Conservation (phyloP, 805 yeast genomes). For the Candida silvicultrix region DNA sequence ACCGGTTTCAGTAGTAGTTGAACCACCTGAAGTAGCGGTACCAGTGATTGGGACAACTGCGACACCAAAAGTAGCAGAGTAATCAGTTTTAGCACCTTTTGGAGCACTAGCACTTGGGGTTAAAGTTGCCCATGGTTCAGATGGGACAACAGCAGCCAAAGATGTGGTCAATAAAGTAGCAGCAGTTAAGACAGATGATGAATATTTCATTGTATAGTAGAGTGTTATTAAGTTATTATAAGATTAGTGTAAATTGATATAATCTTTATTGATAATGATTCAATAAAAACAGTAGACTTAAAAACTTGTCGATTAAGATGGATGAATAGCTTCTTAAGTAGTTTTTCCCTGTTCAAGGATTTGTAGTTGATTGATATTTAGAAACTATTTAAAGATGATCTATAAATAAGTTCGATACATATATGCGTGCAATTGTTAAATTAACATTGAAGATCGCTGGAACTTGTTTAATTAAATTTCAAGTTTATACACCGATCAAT, state of each 20-base stretch:
- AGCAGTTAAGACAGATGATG: not conserved
- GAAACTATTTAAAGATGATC: not conserved
- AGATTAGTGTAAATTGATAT: too few relatives aligned
- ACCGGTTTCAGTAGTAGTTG: slow-evolving; percentile 25
- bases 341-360: not conserved
- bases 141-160: slow-evolving; percentile 54
- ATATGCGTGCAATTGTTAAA: not conserved
- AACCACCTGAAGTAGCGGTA: slow-evolving; percentile 22
- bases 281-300: not conserved
- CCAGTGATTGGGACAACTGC: slow-evolving; percentile 31
- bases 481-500: too few relatives aligned
- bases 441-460: not conserved
- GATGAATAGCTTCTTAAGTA: not conserved
- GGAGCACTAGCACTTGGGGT: slow-evolving; percentile 47
- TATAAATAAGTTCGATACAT: not conserved
- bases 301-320: not conserved
- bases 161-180: slow-evolving; percentile 14
- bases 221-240: too few relatives aligned
- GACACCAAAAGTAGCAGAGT: slow-evolving; percentile 52
- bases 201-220: not conserved
- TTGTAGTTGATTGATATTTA: too few relatives aligned
- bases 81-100: slow-evolving; percentile 47
- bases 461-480: not conserved
- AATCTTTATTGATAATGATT: not conserved
- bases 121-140: slow-evolving; percentile 61